Evolutionary conservation across 768 basidiomycete species (phyloP).

Genomic region (Mycena crocata): DNA sequence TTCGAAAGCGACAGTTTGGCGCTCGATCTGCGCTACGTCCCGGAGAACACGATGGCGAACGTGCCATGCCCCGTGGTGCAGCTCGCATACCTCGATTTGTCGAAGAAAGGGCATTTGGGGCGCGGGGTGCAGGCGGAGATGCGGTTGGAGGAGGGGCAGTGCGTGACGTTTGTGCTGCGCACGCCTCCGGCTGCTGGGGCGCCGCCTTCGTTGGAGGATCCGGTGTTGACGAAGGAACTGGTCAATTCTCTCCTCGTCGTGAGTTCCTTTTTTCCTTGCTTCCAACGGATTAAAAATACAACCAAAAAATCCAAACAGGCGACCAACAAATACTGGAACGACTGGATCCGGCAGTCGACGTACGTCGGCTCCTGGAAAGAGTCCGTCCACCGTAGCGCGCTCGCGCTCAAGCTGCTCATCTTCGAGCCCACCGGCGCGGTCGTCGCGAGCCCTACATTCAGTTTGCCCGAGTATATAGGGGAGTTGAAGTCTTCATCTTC

Average conservation of each 20-base stretch:
- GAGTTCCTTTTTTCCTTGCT: constrained; percentile 32
- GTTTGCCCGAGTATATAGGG: constrained; percentile 73
- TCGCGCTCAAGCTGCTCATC: constrained; percentile 93
- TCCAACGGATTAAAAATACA: background rate
- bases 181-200: constrained; percentile 61
- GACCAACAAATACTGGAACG: constrained; percentile 87
- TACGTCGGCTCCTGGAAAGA: constrained; percentile 97
- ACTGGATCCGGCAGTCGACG: constrained; percentile 90
- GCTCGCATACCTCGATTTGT: constrained; percentile 73
- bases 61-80: constrained; percentile 64
- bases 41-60: constrained; percentile 62
- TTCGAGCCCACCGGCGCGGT: constrained; percentile 96
- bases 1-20: constrained; percentile 69
- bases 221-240: constrained; percentile 75
- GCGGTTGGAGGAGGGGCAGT: constrained; percentile 83
- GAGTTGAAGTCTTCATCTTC: background rate
- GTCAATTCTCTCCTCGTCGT: constrained; percentile 69
- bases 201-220: constrained; percentile 71
- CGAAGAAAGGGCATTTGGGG: constrained; percentile 81
- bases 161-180: constrained; percentile 88
- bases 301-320: constrained; percentile 46
- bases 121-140: constrained; percentile 69
- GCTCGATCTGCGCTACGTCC: constrained; percentile 84
- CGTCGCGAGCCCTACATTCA: constrained; percentile 95
- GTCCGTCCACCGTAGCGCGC: constrained; percentile 89